phyloP scores from a whole-genome alignment of 768 basidiomycete species.

The Suillus decipiens region DNA sequence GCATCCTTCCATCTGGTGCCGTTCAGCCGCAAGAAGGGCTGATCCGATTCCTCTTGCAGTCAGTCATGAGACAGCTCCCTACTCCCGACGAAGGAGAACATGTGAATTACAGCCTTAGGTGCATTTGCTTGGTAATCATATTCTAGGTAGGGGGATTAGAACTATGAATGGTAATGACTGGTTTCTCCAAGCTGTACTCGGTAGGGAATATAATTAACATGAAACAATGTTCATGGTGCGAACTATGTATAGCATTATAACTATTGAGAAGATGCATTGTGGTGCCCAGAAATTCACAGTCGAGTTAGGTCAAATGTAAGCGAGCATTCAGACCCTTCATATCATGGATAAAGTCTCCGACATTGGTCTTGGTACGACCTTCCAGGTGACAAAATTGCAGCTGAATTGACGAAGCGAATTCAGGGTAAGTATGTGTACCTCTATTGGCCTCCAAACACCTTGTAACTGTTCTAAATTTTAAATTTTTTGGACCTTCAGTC shows the following conservation, averaged over 20 bases:
- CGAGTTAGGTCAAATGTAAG: neutral
- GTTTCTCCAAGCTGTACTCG: neutral
- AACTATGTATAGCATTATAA: neutral
- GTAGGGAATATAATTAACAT: neutral
- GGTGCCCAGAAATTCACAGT: neutral
- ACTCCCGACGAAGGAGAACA: neutral
- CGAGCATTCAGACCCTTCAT: neutral
- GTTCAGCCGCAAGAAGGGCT: neutral
- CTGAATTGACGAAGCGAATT: too few relatives aligned
- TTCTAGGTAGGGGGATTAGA: neutral
- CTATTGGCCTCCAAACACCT: too few relatives aligned
- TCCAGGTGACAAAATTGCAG: too few relatives aligned
- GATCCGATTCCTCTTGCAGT: neutral
- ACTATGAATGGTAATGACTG: neutral
- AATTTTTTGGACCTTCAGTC: too few relatives aligned
- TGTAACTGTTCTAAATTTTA: too few relatives aligned
- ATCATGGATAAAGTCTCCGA: too few relatives aligned
- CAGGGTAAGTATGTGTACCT: too few relatives aligned
- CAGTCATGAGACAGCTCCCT: neutral
- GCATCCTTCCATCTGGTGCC: neutral
- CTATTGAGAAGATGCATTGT: neutral
- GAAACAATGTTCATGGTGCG: neutral
- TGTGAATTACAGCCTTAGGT: neutral
- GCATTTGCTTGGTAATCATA: neutral
- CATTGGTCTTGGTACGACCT: too few relatives aligned